Evolutionary conservation across 2,329 filamentous ascomycete species (phyloP), one percentile per base, ranked within the genome.

Genomic region (Nannizziopsis arthrosporioides): DNA sequence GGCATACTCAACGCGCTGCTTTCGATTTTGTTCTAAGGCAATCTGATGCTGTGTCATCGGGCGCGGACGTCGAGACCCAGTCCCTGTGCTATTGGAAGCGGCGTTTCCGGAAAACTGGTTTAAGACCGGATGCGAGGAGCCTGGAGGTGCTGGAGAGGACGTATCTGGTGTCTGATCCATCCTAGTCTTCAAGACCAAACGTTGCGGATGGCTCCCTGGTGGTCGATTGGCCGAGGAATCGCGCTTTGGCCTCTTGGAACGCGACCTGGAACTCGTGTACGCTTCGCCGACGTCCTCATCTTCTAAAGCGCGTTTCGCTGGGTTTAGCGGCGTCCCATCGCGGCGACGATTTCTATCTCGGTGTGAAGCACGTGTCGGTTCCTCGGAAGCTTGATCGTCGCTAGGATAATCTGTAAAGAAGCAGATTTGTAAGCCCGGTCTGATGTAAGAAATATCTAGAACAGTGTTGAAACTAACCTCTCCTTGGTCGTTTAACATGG

Each of bases 31-130:
- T 51, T 73, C 70, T 4, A 73, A 65, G 17, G 71, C 71, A 44
- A 72, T 61, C 48, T 73, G 71, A 48, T 73, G 71, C 44, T 72
- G 69, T 2, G 71, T 73, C 36, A 73, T 61, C 8, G 71, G 70
- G 14, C 70, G 65, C 11, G 69, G 67, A 10, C 71, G 68, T 44
- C 68, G 66, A 41, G 61, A 44, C 36, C 60, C 57, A 46, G 54
- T 45, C 34, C 52, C 56, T 42, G 61, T 59, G 15, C 56, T 56
- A 43, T 59, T 56, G 27, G 61, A 59, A 15, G 63, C 56, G 47
- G 41, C 32, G 27, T 46, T 48, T 9, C 64, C 63, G 1, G 59
- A 56, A 42, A 66, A 71, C 36, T 68, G 66, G 51, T 65, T 66
- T 11, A 71, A 55, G 11, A 70, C 58, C 18, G 67, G 63, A 52